Conservation (phyloP, 2,329 filamentous ascomycete species). For the Ophiocordyceps unilateralis region DNA sequence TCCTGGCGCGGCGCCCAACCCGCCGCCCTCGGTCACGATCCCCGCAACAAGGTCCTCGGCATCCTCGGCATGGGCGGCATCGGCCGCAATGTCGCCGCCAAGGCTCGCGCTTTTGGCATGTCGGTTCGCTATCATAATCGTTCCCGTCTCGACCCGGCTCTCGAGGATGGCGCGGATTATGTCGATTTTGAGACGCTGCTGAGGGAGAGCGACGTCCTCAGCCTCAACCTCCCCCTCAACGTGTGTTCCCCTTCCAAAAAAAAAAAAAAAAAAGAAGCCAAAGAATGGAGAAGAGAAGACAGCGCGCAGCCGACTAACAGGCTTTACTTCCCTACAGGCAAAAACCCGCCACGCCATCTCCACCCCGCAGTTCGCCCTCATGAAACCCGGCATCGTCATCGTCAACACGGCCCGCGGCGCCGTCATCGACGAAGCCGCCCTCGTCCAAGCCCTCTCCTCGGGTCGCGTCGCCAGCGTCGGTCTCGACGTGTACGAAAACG, state of each 20-base stretch:
- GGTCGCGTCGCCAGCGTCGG: conserved; percentile 36
- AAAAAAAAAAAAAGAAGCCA: no score
- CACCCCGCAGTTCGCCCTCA: conserved; percentile 28
- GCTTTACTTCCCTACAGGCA: conserved; percentile 19
- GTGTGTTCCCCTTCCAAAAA: conserved; percentile 32
- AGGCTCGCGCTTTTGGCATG: conserved; percentile 37
- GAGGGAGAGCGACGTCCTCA: conserved; percentile 33
- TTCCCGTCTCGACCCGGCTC: conserved; percentile 23
- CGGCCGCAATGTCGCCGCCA: conserved; percentile 27
- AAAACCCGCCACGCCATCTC: conserved; percentile 53
- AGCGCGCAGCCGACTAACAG: no score
- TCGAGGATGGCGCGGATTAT: conserved; percentile 9
- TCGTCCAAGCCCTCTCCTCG: conserved; percentile 33
- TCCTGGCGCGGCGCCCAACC: conserved; percentile 36
- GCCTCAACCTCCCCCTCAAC: conserved; percentile 42
- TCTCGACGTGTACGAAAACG: conserved; percentile 38
- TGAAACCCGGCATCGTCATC: conserved; percentile 38
- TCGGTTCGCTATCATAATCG: conserved; percentile 41
- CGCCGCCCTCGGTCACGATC: conserved; percentile 42
- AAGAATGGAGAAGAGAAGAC: not conserved
- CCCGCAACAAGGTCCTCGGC: conserved; percentile 44
- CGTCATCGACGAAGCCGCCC: conserved; percentile 36
- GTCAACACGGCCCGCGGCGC: conserved; percentile 41
- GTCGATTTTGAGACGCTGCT: conserved; percentile 38
- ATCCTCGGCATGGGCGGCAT: conserved; percentile 45